A percentile compares a stretch with the other conserved stretches of the same genome.
Evolutionary conservation across 192 early-diverging fungal species (phyloP).

Genomic region (Backusella parvicylindrica): DNA sequence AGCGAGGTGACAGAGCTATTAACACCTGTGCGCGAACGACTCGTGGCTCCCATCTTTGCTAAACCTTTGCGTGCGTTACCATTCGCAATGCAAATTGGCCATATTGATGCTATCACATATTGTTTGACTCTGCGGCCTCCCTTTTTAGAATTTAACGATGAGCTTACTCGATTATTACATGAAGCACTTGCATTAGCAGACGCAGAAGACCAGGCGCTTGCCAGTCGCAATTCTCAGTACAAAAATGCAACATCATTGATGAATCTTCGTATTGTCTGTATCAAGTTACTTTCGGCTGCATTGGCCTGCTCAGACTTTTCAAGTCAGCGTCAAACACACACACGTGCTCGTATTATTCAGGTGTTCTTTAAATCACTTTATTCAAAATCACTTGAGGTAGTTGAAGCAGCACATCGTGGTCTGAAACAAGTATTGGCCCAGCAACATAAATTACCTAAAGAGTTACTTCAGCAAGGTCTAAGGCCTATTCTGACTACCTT

Average conservation of each 20-base stretch:
- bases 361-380: conserved; percentile 99
- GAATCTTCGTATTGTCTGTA: conserved; percentile 92
- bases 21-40: conserved; percentile 74
- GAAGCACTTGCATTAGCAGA: conserved; percentile 94
- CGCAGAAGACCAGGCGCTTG: conserved; percentile 95
- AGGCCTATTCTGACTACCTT: conserved; percentile 94
- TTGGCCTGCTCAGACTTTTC: conserved; percentile 87
- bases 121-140: conserved; percentile 87
- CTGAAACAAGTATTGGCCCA: conserved; percentile 74
- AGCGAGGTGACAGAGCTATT: conserved; percentile 83
- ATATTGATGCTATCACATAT: conserved; percentile 98
- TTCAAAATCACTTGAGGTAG: conserved; percentile 89
- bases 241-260: conserved; percentile 79
- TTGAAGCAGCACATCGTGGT: conserved; percentile 91
- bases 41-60: conserved; percentile 91
- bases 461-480: conserved; percentile 90
- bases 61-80: conserved; percentile 95
- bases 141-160: conserved; percentile 87
- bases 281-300: conserved; percentile 91
- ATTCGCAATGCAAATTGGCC: conserved; percentile 97
- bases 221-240: conserved; percentile 76
- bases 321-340: conserved; percentile 66
- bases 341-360: conserved; percentile 85
- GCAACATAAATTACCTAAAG: conserved; percentile 90
- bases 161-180: conserved; percentile 81